Base-by-base conservation (phyloP, 2,329 filamentous ascomycete genomes). In the Sclerotinia sclerotiorum region DNA sequence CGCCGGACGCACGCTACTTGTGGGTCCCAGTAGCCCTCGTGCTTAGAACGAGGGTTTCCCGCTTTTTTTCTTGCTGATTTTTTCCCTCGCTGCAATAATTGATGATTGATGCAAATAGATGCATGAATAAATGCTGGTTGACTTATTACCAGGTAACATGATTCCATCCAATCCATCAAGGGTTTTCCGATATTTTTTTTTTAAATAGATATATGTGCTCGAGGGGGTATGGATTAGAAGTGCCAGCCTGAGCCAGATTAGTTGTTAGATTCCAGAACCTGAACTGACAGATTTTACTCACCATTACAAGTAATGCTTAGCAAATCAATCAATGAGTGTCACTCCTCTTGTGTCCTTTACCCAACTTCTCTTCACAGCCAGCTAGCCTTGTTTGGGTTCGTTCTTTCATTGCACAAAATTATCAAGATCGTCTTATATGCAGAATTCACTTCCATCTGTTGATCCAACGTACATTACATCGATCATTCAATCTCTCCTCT, bases 1-100 rank as follows among this genome's bases (percentile, higher is more conserved):
- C 58, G 44, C 27, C 29, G 58, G 58, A 51, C 21, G 44, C 58
- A 62, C 58, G 58, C 58, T 51, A 51, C 44, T 61, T 48, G 21
- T 62, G 29, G 58, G 21, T 32, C 42, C 57, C 39, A 21, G 57
- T 24, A 5, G n/a, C 27, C 42, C 57, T 48, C 57, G 42, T 48
- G 42, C 42, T 48, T 13, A 17, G 21, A 61, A 48, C 57, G 42
- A 48, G 42, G 42, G 39, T 32, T 32, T 60, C 24, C 39, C 24
- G 57, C 17, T 48, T 61, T 48, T 7, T 32, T 57, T n/a, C 42
- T 44, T 32, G 46, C 13, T 48, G 44, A 15, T 15, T 32, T 44
- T 46, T 27, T 42, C 42, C 2, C 7, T 10, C 55, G 19, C n/a
- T 57, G 32, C 21, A 39, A 35, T 35, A 6, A 35, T 35, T 32